Percentiles rank a stretch among this genome's conserved stretches.
Conservation (phyloP, 1,284 basidiomycete genomes). For the Irpex sp. region DNA sequence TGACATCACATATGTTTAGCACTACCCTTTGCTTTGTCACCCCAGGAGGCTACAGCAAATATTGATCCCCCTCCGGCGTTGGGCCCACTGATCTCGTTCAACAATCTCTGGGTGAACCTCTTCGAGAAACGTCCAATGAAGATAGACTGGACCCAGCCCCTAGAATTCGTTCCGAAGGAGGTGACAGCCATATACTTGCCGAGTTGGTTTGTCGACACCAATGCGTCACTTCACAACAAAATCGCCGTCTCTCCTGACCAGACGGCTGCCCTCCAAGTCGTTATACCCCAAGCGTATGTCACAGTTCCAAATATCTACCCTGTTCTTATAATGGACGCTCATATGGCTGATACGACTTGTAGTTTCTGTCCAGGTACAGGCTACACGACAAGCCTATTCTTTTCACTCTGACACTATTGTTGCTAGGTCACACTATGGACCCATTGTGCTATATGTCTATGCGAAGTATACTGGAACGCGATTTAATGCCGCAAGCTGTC, state of each 20-base stretch:
- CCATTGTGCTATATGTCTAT: constrained; percentile 30
- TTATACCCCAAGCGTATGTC: background rate
- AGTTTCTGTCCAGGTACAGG: constrained; percentile 1
- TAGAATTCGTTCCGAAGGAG: background rate
- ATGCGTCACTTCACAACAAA: background rate
- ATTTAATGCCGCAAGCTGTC: constrained; percentile 15
- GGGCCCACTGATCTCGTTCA: background rate
- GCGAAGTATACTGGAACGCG: constrained; percentile 15
- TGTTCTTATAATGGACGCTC: background rate
- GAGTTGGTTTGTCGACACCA: background rate
- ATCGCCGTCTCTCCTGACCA: too few relatives aligned
- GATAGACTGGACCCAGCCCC: background rate
- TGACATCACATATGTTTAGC: background rate
- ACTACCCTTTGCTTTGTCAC: background rate
- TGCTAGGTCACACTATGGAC: constrained; percentile 21
- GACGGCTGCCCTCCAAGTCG: background rate
- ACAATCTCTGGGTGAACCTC: background rate
- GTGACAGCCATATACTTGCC: background rate
- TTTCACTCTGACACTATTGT: background rate
- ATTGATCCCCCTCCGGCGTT: background rate
- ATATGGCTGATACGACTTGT: background rate
- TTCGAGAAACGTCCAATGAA: background rate
- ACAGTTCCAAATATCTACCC: background rate
- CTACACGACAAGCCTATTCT: too few relatives aligned
- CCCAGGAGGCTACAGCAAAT: background rate